These are phyloP conservation scores for Protoeuglena noctilucae DNA, from an alignment of 139 green algal genomes.

Conservation along the genomic window DNA sequence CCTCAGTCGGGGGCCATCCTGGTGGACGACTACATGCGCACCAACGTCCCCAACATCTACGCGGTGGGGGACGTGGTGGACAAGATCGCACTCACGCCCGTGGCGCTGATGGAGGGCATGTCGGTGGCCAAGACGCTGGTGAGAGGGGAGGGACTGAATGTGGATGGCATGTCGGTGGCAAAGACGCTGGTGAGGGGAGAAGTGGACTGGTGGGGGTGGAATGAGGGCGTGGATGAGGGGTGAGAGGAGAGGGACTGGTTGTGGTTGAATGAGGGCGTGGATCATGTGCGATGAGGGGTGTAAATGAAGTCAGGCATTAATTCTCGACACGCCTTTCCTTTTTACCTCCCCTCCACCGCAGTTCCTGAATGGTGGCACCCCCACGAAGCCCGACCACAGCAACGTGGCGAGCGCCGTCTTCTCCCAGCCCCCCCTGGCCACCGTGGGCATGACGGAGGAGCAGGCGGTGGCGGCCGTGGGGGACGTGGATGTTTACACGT, in stretches of 20 bases:
- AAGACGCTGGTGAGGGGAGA: too few species aligned
- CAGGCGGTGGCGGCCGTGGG: constrained; percentile 38
- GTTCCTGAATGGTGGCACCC: constrained; percentile 37
- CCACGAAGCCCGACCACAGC: constrained; percentile 66
- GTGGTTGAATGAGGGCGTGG: too few species aligned
- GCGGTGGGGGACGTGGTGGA: constrained; percentile 91
- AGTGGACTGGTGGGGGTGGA: too few species aligned
- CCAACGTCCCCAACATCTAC: constrained; percentile 68
- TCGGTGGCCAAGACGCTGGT: constrained; percentile 76
- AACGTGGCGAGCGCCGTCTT: constrained; percentile 72
- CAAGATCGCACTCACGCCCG: constrained; percentile 83
- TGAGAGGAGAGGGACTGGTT: too few species aligned
- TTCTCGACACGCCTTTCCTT: too few species aligned
- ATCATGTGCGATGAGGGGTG: too few species aligned
- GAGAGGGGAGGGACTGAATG: too few species aligned
- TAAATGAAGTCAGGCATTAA: too few species aligned
- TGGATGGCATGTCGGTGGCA: too few species aligned
- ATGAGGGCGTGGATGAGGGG: too few species aligned
- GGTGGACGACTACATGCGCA: constrained; percentile 77
- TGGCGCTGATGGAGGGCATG: constrained; percentile 96
- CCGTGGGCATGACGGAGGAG: constrained; percentile 80
- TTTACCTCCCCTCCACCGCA: too few species aligned
- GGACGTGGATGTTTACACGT: constrained; percentile 79
- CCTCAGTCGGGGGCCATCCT: constrained; percentile 25
- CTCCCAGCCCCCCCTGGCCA: constrained; percentile 66